Base-by-base conservation (phyloP, 2,329 filamentous ascomycete genomes). In the Pezicula neosporulosa region DNA sequence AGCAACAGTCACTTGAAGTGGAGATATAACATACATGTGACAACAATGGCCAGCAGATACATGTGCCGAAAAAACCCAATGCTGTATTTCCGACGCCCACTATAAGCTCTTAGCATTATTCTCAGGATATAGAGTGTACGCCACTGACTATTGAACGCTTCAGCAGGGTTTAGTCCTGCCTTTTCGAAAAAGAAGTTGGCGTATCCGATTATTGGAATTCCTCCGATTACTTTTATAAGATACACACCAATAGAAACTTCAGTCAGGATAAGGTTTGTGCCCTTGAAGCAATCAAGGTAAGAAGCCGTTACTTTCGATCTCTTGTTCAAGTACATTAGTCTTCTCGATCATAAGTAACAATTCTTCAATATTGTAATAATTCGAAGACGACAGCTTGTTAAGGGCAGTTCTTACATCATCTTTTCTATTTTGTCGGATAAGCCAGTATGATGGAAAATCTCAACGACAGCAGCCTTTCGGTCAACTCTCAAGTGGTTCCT, bases 91-190 rank as follows among this genome's bases (percentile, higher is more conserved):
- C 68, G 28, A 65, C 62, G 1, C 74, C 79, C 61, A 82, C 75
- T 18, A 74, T 73, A 39, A 66, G 60, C 71, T 68, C 1, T 68
- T 47, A 50, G 48, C 21, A 35, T 74, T 76, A 0, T n/a, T n/a
- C n/a, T n/a, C n/a, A n/a, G n/a, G n/a, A n/a, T 72, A 67, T 3
- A 67, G 62, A 19, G 68, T 66, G 1, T 72, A 68, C 1, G 62
- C 1, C 2, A 78, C 79, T 58, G 78, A 75, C 55, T 77, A 68
- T 65, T 82, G 82, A 63, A 76, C 72, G 62, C 81, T 81, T 12
- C 79, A 82, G 5, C 77, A 78, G 56, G 82, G 8, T 60, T 66
- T 60, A 79, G 69, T 15, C 76, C 3, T 74, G 76, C 51, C 75
- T 86, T 74, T 24, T 71, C 65, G 50, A 73, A 75, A 53, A 76